A percentile compares a stretch with the other conserved stretches of the same genome.
These are phyloP conservation scores for Triticum monococcum DNA, from an alignment of 176 grass and related monocot genomes.

Conservation along the genomic window DNA sequence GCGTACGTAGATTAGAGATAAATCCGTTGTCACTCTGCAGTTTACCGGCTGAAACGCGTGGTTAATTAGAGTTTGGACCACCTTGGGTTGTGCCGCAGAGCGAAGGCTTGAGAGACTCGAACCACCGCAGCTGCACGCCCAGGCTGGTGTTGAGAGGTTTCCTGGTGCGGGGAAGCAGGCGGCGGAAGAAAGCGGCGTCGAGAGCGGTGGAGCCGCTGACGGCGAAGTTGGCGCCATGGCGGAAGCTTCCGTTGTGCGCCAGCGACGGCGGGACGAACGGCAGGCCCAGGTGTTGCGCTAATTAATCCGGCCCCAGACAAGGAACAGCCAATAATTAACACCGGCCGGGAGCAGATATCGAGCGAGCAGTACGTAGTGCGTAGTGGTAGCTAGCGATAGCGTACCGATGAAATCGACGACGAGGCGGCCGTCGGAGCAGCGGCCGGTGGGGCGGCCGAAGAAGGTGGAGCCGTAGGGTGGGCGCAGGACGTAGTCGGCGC, in stretches of 20 bases:
- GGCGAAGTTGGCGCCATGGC: constrained; percentile 42
- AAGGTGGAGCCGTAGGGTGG: constrained; percentile 36
- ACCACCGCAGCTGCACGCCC: constrained; percentile 36
- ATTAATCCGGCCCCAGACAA: no score
- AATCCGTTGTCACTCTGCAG: no score
- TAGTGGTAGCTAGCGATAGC: not conserved
- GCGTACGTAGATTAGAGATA: not conserved
- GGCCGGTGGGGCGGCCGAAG: no score
- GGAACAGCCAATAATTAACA: no score
- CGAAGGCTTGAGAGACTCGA: constrained; percentile 35
- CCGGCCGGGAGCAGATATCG: no score
- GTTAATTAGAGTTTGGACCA: no score
- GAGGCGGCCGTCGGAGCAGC: no score
- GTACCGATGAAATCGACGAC: no score
- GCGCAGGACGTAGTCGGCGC: constrained; percentile 15
- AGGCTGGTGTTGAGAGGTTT: constrained; percentile 28
- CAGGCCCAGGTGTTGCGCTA: constrained; percentile 22
- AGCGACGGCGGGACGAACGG: constrained; percentile 34
- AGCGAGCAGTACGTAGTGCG: no score
- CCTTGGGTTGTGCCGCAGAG: constrained; percentile 34
- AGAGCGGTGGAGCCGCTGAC: constrained; percentile 30
- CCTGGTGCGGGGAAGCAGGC: not conserved
- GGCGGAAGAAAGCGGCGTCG: constrained; percentile 22
- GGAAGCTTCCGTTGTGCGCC: constrained; percentile 22
- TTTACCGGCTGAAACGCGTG: no score